Evolutionary conservation across 75 land plant genomes (phyloP).

Genomic region (Cunninghamia lanceolata): DNA sequence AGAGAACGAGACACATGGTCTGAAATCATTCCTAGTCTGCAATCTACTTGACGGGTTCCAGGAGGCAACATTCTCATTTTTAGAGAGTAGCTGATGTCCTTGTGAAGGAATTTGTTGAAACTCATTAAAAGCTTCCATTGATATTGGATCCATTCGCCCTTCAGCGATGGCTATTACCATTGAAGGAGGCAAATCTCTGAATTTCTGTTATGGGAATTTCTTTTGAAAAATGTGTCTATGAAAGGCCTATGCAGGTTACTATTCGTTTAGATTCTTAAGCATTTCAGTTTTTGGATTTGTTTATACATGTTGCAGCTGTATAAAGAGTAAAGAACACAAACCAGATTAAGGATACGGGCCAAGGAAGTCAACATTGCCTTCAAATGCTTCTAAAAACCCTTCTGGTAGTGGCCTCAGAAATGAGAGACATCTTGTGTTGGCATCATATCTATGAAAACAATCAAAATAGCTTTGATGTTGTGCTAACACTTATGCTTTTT

Average conservation of each 20-base stretch:
- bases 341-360: slow-evolving; percentile 75
- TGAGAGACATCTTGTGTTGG: slow-evolving; percentile 26
- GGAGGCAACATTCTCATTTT: not conserved
- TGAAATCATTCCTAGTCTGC: not conserved
- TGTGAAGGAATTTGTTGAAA: not conserved
- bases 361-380: slow-evolving; percentile 60
- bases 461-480: not conserved
- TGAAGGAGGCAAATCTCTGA: slow-evolving; percentile 61
- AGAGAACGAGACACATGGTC: not conserved
- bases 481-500: not conserved
- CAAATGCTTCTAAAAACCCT: slow-evolving; percentile 29
- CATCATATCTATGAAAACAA: slow-evolving; percentile 61
- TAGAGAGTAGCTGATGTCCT: not conserved
- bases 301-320: not conserved
- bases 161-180: slow-evolving; percentile 68
- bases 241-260: not conserved
- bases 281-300: not conserved
- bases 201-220: not conserved
- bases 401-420: slow-evolving; percentile 55
- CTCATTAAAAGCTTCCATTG: slow-evolving; percentile 60
- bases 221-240: not conserved
- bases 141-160: slow-evolving; percentile 64
- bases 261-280: not conserved
- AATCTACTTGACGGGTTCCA: not conserved
- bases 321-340: not conserved